Conservation (phyloP, 106 monocot species). For the Xerophyta viscosa region DNA sequence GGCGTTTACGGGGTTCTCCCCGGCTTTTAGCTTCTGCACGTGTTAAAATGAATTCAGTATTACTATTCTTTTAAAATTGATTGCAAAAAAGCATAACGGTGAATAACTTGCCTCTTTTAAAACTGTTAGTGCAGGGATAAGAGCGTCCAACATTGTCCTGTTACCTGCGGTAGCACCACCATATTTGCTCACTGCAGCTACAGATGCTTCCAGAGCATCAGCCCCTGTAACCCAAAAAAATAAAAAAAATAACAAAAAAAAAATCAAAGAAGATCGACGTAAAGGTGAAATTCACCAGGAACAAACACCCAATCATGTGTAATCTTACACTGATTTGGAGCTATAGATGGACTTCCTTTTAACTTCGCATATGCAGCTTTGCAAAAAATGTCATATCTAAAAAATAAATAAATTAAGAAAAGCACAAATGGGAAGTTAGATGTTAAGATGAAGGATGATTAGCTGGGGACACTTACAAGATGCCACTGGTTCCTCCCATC, state of each 20-base stretch:
- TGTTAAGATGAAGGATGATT: no score
- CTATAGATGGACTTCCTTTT: conserved; percentile 40
- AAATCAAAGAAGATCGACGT: no score
- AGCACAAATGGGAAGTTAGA: no score
- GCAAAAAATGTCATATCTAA: conserved; percentile 88
- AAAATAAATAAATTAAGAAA: no score
- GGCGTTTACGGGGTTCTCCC: conserved; percentile 55
- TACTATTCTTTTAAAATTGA: no score
- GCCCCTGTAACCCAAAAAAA: conserved; percentile 46
- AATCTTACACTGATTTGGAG: conserved; percentile 62
- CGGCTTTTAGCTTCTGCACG: conserved; percentile 56
- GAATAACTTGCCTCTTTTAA: conserved; percentile 48
- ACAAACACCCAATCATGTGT: no score
- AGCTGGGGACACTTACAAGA: conserved; percentile 47
- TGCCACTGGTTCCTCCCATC: conserved; percentile 99
- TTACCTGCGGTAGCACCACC: conserved; percentile 81
- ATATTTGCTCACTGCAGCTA: conserved; percentile 88
- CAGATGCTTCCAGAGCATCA: conserved; percentile 69
- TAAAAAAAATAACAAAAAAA: no score
- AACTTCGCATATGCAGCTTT: conserved; percentile 86
- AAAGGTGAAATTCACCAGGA: no score
- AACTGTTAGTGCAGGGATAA: conserved; percentile 66
- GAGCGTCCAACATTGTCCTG: conserved; percentile 95
- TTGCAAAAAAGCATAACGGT: background rate
- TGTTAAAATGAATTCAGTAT: background rate